Percentiles rank a stretch among this genome's conserved stretches.
Conservation (phyloP, 768 basidiomycete species). For the Phlebiopsis gigantea region DNA sequence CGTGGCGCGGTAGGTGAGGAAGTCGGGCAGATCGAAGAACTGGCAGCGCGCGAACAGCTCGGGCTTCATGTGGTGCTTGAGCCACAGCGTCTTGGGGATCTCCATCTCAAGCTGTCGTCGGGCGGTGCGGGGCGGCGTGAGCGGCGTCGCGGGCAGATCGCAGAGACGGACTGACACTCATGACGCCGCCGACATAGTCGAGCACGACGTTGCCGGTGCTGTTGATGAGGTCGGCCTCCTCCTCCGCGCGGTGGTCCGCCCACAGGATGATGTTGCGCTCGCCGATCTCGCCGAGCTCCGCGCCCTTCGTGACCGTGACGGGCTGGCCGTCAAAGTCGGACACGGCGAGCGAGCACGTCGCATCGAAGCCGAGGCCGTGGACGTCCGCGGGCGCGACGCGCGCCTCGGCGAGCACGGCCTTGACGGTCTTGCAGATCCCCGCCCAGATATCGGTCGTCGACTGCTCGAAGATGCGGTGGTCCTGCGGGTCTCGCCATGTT, state of each 20-base stretch:
- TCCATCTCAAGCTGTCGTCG: conserved; percentile 87
- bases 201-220: conserved; percentile 76
- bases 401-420: conserved; percentile 54
- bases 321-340: conserved; percentile 69
- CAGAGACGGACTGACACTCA: conserved; percentile 61
- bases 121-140: not conserved
- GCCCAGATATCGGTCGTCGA: conserved; percentile 87
- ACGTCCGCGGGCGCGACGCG: conserved; percentile 54
- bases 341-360: conserved; percentile 94
- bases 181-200: conserved; percentile 92
- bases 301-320: conserved; percentile 67
- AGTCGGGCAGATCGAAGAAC: conserved; percentile 93
- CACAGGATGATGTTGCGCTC: conserved; percentile 89
- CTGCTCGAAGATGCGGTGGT: conserved; percentile 96
- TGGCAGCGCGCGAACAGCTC: conserved; percentile 69
- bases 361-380: conserved; percentile 91
- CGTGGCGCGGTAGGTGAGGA: conserved; percentile 91
- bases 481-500: conserved; percentile 78
- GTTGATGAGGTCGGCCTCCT: conserved; percentile 90
- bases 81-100: conserved; percentile 95
- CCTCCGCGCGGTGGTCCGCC: conserved; percentile 94
- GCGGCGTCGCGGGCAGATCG: not conserved
- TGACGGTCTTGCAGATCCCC: conserved; percentile 56
- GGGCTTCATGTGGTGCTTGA: conserved; percentile 81
- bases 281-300: conserved; percentile 54